Base-by-base conservation (phyloP, 176 grass and related monocot species). In the Zoysia japonica region DNA sequence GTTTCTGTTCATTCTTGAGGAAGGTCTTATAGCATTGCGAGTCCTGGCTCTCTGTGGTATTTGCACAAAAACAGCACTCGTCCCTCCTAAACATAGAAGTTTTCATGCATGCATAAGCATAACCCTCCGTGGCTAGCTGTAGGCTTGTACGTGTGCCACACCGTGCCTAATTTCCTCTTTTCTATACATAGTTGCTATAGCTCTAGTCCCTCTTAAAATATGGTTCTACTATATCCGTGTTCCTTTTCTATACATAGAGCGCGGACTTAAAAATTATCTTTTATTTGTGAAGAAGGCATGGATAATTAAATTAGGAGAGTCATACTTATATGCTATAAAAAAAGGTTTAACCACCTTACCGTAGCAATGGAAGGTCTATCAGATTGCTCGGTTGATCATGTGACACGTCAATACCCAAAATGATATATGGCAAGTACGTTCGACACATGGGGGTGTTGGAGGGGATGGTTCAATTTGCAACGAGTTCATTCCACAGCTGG, bases 361-460 rank as follows among this genome's bases (percentile, higher is more conserved):
- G 91, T 89, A 67, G 94, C 91, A 84, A 97, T 90, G 6, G 91
- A 97, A 67, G 94, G 91, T 42, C 83, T 81, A 59, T 97, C 89
- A 47, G 85, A 90, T 48, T 92, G 89, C 10, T 89, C 91, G 91
- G 91, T 6, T 86, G 87, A 2, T 89, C 94, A 38, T 92, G 94
- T 0, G 89, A 90, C 2, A 97, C 91, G 88, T 90, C 94, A 91
- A 97, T 97, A 11, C 94, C 94, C 47, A 94, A 71, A 36, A 97
- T 93, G 43, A 28, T 28, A 28, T 28, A 97, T 84, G 56, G 91
- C 94, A 9, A 89, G 91, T 36, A 60, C 43, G 46, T 82, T 81
- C 2, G 91, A 94, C n/a, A 94, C 76, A 41, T 88, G 28, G 49
- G 51, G 91, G 91, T 75, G 94, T 94, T 59, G 56, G 53, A 51